Evolutionary conservation across 768 basidiomycete species (phyloP).

Genomic region (Tricholoma hemisulphureum): DNA sequence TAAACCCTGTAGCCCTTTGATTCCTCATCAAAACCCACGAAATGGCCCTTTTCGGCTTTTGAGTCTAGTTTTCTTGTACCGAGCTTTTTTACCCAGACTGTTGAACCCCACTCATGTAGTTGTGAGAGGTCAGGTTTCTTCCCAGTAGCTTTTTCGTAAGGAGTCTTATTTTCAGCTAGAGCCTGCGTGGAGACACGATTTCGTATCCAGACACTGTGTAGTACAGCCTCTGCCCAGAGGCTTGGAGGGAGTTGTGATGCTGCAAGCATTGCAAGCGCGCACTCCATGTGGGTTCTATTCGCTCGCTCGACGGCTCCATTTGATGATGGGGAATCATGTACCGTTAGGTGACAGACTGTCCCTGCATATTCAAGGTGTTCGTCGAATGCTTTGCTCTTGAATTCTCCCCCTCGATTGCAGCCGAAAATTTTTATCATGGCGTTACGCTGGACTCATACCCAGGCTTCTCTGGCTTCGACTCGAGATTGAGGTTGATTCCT

Average conservation of each 20-base stretch:
- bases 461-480: conserved; percentile 19
- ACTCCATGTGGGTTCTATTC: conserved; percentile 1
- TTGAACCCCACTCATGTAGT: no score
- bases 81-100: not conserved
- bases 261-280: not conserved
- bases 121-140: conserved; percentile 7
- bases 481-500: conserved; percentile 29
- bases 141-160: conserved; percentile 3
- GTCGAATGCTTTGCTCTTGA: not conserved
- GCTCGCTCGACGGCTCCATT: conserved; percentile 8
- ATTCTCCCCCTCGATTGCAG: no score
- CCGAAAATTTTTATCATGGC: no score
- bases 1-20: no score
- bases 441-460: no score
- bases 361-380: not conserved
- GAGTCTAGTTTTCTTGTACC: no score
- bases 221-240: no score
- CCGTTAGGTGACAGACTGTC: not conserved
- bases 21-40: no score
- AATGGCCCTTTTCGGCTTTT: no score
- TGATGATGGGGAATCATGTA: not conserved
- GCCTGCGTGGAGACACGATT: conserved; percentile 4
- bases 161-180: conserved; percentile 7
- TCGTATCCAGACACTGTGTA: not conserved
- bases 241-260: no score